A percentile compares a stretch with the other conserved stretches of the same genome.
Evolutionary conservation across 768 basidiomycete genomes (phyloP).

Genomic region (Boletellus ananiceps): DNA sequence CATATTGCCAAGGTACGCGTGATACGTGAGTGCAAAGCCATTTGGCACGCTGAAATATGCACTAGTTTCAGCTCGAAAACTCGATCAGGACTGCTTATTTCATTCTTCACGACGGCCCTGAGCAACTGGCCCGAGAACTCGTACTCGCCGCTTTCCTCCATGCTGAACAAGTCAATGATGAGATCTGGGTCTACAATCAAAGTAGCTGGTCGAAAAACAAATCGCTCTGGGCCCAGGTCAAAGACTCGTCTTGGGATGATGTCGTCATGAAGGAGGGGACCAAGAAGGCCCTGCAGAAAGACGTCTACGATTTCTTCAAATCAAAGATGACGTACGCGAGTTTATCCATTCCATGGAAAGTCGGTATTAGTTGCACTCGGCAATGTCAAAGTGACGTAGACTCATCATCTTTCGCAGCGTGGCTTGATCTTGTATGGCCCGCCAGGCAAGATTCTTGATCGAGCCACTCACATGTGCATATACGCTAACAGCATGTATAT

Average conservation of each 20-base stretch:
- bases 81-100: slow-evolving; percentile 35
- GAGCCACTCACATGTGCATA: neutral
- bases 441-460: slow-evolving; percentile 44
- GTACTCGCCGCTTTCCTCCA: slow-evolving; percentile 52
- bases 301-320: slow-evolving; percentile 76
- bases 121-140: slow-evolving; percentile 47
- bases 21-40: neutral
- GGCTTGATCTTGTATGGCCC: slow-evolving; percentile 81
- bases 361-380: slow-evolving; percentile 18
- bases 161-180: slow-evolving; percentile 52
- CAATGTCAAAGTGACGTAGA: neutral
- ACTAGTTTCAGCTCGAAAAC: slow-evolving; percentile 29
- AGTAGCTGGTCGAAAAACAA: slow-evolving; percentile 64
- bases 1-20: slow-evolving; percentile 46
- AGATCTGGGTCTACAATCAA: slow-evolving; percentile 75
- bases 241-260: slow-evolving; percentile 68
- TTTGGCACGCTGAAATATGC: neutral
- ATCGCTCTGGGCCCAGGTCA: slow-evolving; percentile 55
- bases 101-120: slow-evolving; percentile 58
- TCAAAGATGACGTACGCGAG: slow-evolving; percentile 70
- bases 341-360: slow-evolving; percentile 82
- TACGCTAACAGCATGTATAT: neutral
- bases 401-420: slow-evolving; percentile 41
- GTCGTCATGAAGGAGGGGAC: slow-evolving; percentile 67
- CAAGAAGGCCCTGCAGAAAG: slow-evolving; percentile 66